Evolutionary conservation across 768 basidiomycete species (phyloP).

Genomic region (Chalciporus sphaerocephalus): DNA sequence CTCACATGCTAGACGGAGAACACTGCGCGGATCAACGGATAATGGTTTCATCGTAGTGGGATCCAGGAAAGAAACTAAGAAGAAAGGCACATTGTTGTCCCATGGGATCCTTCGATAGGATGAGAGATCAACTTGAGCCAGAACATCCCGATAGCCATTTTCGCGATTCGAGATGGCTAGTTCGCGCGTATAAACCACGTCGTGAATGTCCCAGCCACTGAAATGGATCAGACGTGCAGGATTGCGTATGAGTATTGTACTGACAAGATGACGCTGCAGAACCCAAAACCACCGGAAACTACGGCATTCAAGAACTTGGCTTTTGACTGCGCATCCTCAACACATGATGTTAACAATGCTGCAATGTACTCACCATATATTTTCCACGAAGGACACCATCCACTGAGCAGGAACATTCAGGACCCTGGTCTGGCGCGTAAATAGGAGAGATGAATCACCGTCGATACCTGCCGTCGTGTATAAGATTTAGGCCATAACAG

Average conservation of each 20-base stretch:
- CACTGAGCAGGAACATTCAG: slow-evolving; percentile 42
- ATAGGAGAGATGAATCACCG: slow-evolving; percentile 41
- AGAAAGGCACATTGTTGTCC: slow-evolving; percentile 90
- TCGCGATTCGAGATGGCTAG: slow-evolving; percentile 84
- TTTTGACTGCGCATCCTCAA: slow-evolving; percentile 59
- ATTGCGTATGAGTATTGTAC: slow-evolving; percentile 24
- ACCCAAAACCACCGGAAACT: slow-evolving; percentile 81
- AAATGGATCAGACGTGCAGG: slow-evolving; percentile 1
- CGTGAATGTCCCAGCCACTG: slow-evolving; percentile 93
- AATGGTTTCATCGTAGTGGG: slow-evolving; percentile 79
- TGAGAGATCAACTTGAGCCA: slow-evolving; percentile 81
- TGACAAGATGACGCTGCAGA: slow-evolving; percentile 90
- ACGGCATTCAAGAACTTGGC: slow-evolving; percentile 84
- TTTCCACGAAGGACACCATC: slow-evolving; percentile 96
- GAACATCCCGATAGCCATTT: slow-evolving; percentile 89
- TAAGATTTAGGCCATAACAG: slow-evolving; percentile 1
- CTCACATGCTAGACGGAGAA: slow-evolving; percentile 56
- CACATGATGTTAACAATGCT: slow-evolving; percentile 1
- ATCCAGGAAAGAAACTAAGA: slow-evolving; percentile 86
- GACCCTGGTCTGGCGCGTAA: slow-evolving; percentile 1
- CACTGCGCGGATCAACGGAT: slow-evolving; percentile 81
- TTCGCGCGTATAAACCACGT: slow-evolving; percentile 77
- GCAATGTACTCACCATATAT: slow-evolving; percentile 59
- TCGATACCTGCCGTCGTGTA: slow-evolving; percentile 48
- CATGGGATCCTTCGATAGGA: slow-evolving; percentile 88